Evolutionary conservation across 106 monocot genomes (phyloP), one percentile per base, ranked within the genome.

Genomic region (Phalaenopsis aphrodite): DNA sequence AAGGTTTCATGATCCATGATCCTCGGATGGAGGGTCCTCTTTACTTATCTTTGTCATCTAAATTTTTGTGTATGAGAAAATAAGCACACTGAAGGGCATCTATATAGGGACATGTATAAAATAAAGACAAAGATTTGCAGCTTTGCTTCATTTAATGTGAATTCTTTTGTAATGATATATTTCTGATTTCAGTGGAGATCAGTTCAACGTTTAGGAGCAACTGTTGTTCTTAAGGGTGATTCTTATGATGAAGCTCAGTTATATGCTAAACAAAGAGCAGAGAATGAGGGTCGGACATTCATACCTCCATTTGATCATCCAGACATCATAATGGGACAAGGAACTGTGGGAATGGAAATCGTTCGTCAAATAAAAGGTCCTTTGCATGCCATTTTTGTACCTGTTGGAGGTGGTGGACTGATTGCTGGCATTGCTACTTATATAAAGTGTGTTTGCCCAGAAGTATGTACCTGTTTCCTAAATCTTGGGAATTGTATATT

Each of bases 281-380:
- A 85, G 79, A 79, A 79, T 49, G 93, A 95, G 17, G 88, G 81
- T 21, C 87, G 86, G 12, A 91, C 91, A 46, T 99, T 99, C 81
- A 87, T 99, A 77, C 99, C 93, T 81, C 99, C 99, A 46, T 99
- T 99, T 78, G 99, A 99, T 81, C 87, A 99, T 78, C 99, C 95
- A 5, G 89, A 99, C 84, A 88, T 99, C 72, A 93, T 99, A 46
- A 55, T 83, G 11, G 99, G 99, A 5, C 99, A 99, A 64, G 99
- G 99, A 42, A 99, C 99, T 5, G 85, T 99, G 36, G 99, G 99
- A 24, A 90, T 95, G 99, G 99, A 99, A 77, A 99, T 99, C 55
- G 57, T 95, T 78, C 91, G 89, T 38, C 99, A 99, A 47, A 48
- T 88, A 45, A 86, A 87, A 84, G 89, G 87, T 17, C 93, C 93